Evolutionary conservation across 257 asterid species (phyloP).

Genomic region (Gardenia jasminoides): DNA sequence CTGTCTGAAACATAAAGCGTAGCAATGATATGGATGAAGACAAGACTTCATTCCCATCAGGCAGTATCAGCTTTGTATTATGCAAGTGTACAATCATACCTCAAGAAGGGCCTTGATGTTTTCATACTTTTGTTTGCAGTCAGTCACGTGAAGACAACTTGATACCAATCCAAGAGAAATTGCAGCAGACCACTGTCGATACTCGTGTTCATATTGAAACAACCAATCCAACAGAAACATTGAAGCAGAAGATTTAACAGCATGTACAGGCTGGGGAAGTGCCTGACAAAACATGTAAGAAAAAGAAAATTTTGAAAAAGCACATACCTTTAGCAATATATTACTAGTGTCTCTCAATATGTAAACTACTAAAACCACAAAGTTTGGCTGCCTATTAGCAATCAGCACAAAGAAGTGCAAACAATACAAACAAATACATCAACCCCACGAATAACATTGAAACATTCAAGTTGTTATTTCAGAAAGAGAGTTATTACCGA

Average conservation of each 20-base stretch:
- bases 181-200: constrained; percentile 96
- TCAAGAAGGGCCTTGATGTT: constrained; percentile 71
- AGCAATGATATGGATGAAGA: neutral
- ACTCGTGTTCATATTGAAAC: constrained; percentile 80
- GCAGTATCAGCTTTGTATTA: neutral
- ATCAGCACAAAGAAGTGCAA: neutral
- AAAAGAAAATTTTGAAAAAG: constrained; percentile 1
- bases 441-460: neutral
- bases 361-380: too few species aligned
- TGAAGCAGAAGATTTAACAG: constrained; percentile 68
- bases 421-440: neutral
- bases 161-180: constrained; percentile 92
- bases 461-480: neutral
- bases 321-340: neutral
- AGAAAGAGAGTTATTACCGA: constrained; percentile 41
- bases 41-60: neutral
- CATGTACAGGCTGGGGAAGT: constrained; percentile 73
- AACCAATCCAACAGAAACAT: constrained; percentile 76
- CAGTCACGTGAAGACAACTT: constrained; percentile 89
- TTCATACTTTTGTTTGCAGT: constrained; percentile 69
- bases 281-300: constrained; percentile 40
- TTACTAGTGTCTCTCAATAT: neutral
- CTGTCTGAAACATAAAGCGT: neutral
- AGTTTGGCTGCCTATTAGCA: neutral
- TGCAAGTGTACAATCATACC: constrained; percentile 45